Conservation (phyloP, 345 rosid species). For the Citrus trifoliata region DNA sequence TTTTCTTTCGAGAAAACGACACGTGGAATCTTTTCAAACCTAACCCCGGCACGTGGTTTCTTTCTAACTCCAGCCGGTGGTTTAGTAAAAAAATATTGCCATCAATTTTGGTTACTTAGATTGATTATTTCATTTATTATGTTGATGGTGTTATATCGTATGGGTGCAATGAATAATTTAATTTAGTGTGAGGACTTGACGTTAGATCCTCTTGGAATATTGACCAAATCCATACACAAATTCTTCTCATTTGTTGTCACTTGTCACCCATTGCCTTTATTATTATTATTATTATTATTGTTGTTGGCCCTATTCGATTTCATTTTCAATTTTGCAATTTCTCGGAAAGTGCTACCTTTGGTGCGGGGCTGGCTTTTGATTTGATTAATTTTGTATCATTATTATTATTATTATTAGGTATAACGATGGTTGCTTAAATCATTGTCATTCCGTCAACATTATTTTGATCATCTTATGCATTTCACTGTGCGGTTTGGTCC, state of each 20-base stretch:
- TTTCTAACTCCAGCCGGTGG: too few species aligned
- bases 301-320: not conserved
- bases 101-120: too few species aligned
- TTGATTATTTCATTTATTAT: too few species aligned
- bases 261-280: not conserved
- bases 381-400: not conserved
- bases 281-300: too few species aligned
- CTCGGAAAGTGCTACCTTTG: not conserved
- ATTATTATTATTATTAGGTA: not conserved
- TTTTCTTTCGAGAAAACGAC: too few species aligned
- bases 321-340: not conserved
- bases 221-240: conserved; percentile 10
- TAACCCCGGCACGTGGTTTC: not conserved
- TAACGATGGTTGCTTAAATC: not conserved
- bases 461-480: not conserved
- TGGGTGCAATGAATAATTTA: not conserved
- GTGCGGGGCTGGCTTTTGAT: not conserved
- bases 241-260: not conserved
- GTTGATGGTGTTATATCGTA: not conserved
- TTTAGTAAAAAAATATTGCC: too few species aligned
- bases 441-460: not conserved
- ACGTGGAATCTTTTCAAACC: not conserved
- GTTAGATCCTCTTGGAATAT: conserved; percentile 23
- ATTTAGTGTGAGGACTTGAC: conserved; percentile 18
- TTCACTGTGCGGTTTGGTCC: not conserved